phyloP scores from a whole-genome alignment of 306 rosid species.

The Ziziphus jujuba region DNA sequence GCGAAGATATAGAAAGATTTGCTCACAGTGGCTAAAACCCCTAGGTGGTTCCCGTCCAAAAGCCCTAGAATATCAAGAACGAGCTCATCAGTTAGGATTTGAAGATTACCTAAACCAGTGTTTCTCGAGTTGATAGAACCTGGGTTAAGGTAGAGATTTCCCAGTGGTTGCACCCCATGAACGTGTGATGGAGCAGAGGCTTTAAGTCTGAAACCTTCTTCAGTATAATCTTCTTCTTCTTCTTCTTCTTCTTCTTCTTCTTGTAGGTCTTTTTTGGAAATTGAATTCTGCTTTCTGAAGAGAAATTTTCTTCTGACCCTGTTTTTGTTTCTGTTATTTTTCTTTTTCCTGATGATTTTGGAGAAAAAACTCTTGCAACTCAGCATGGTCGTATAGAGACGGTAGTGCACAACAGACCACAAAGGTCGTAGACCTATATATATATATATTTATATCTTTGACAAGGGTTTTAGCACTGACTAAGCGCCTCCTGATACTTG shows the following conservation, averaged over 20 bases:
- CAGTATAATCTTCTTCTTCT: slow-evolving; percentile 32
- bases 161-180: slow-evolving; percentile 85
- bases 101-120: slow-evolving; percentile 85
- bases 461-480: too few relatives aligned
- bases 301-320: slow-evolving; percentile 26
- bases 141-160: slow-evolving; percentile 67
- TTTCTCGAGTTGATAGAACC: slow-evolving; percentile 66
- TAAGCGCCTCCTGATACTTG: too few relatives aligned
- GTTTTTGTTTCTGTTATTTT: slow-evolving; percentile 25
- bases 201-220: slow-evolving; percentile 72
- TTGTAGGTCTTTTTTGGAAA: slow-evolving; percentile 20
- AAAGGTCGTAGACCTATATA: too few relatives aligned
- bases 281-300: slow-evolving; percentile 23
- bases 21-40: slow-evolving; percentile 71
- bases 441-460: too few relatives aligned
- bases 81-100: slow-evolving; percentile 73
- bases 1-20: slow-evolving; percentile 67
- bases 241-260: slow-evolving; percentile 5
- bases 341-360: slow-evolving; percentile 25
- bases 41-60: slow-evolving; percentile 50
- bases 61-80: slow-evolving; percentile 77
- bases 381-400: slow-evolving; percentile 28
- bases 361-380: slow-evolving; percentile 41
- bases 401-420: too few relatives aligned
- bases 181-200: slow-evolving; percentile 61